Conservation (phyloP, 2,329 filamentous ascomycete species). For the Talaromyces atroroseus region DNA sequence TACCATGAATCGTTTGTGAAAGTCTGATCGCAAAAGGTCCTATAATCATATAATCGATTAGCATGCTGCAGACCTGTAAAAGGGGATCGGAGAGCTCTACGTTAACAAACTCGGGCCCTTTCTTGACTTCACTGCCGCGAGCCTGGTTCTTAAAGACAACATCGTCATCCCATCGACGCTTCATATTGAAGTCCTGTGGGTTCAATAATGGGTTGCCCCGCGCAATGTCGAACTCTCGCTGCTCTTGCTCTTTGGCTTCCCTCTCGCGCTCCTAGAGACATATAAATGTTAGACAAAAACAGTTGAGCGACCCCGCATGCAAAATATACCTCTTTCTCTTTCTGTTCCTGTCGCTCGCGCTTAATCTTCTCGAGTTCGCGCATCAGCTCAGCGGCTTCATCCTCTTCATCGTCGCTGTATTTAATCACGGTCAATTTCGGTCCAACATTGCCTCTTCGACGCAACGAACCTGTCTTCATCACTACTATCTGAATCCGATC, state of each 20-base stretch:
- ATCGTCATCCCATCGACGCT: conserved; percentile 88
- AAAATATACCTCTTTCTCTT: conserved; percentile 60
- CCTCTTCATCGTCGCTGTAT: conserved; percentile 63
- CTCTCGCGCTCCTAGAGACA: conserved; percentile 64
- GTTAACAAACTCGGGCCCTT: conserved; percentile 95
- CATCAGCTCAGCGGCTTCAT: conserved; percentile 83
- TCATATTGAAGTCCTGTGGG: conserved; percentile 80
- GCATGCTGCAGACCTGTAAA: conserved; percentile 5
- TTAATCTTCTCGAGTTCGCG: conserved; percentile 93
- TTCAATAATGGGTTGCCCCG: conserved; percentile 90
- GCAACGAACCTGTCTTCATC: conserved; percentile 53
- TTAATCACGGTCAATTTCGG: conserved; percentile 24
- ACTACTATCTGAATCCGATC: conserved; percentile 54
- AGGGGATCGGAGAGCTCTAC: conserved; percentile 46
- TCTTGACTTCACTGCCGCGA: conserved; percentile 84
- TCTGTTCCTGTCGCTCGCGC: conserved; percentile 73
- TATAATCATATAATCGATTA: conserved; percentile 26
- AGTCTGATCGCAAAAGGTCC: conserved; percentile 89
- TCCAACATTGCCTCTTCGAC: background rate
- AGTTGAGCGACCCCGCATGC: background rate
- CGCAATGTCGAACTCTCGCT: conserved; percentile 81
- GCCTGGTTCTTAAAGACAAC: conserved; percentile 99
- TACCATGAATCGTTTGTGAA: conserved; percentile 95
- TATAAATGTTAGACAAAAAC: conserved; percentile 11
- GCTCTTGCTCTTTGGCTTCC: conserved; percentile 73